Percentiles rank a stretch among this genome's conserved stretches.
These are phyloP conservation scores for Maudiozyma turicensis DNA, from an alignment of 805 yeast genomes.

Conservation along the genomic window DNA sequence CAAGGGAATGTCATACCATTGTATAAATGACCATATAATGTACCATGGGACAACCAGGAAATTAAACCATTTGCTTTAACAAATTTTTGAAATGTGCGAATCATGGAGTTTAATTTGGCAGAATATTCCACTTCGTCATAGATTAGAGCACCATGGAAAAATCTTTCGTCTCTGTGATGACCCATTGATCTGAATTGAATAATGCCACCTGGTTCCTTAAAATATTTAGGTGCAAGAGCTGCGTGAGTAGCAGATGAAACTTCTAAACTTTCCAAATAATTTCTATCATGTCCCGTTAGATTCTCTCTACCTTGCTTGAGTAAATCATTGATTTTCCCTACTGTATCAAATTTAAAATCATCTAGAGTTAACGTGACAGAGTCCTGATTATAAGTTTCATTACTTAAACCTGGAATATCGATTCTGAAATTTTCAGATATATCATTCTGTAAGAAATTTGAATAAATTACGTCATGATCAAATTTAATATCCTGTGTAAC, in stretches of 20 bases:
- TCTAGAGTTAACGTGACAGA: constrained; percentile 10
- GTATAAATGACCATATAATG: constrained; percentile 55
- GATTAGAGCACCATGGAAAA: constrained; percentile 41
- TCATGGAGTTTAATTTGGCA: constrained; percentile 33
- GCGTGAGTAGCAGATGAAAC: constrained; percentile 25
- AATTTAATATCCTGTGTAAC: constrained; percentile 7
- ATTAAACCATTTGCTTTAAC: constrained; percentile 36
- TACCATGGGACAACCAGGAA: constrained; percentile 61
- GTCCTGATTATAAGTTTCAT: constrained; percentile 8
- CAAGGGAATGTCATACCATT: constrained; percentile 55
- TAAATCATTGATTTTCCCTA: constrained; percentile 17
- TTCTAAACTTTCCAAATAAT: constrained; percentile 30
- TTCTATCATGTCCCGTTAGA: constrained; percentile 15
- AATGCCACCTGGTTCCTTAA: constrained; percentile 20
- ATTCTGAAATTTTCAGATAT: constrained; percentile 7
- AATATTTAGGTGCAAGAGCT: constrained; percentile 34
- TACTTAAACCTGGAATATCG: constrained; percentile 9
- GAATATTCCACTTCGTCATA: constrained; percentile 29
- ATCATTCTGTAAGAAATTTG: constrained; percentile 10
- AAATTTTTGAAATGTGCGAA: constrained; percentile 45
- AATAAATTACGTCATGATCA: constrained; percentile 13
- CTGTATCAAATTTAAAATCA: constrained; percentile 24
- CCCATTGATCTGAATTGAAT: constrained; percentile 18
- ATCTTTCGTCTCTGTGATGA: constrained; percentile 49
- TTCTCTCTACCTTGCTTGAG: constrained; percentile 5